phyloP scores from a whole-genome alignment of 345 rosid species.

The Abelmoschus esculentus region DNA sequence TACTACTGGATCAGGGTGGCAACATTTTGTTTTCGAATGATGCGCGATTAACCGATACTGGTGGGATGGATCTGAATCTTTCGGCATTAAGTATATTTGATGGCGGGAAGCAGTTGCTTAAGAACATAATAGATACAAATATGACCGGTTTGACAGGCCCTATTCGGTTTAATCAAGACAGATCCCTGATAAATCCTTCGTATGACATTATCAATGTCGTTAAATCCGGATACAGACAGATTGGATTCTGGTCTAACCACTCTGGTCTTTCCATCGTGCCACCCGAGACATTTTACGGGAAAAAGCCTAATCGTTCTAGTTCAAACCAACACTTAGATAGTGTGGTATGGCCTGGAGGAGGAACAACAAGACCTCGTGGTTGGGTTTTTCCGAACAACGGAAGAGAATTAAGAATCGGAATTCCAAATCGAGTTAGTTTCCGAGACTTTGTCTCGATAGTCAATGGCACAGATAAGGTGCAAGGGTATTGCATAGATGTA shows the following conservation, averaged over 20 bases:
- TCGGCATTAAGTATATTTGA: constrained; percentile 66
- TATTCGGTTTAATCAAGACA: constrained; percentile 43
- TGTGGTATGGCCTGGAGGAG: constrained; percentile 91
- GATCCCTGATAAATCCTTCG: constrained; percentile 54
- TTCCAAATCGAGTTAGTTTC: constrained; percentile 66
- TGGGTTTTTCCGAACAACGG: constrained; percentile 92
- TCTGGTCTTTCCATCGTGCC: constrained; percentile 67
- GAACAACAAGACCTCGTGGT: constrained; percentile 57
- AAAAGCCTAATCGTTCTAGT: constrained; percentile 57
- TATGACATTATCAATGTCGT: constrained; percentile 59
- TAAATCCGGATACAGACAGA: constrained; percentile 33
- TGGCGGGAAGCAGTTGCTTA: constrained; percentile 51
- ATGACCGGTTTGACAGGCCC: constrained; percentile 78
- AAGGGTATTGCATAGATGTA: constrained; percentile 72
- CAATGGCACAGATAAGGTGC: constrained; percentile 44
- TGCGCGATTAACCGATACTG: constrained; percentile 32
- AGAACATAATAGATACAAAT: constrained; percentile 47
- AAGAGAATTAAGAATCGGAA: constrained; percentile 59
- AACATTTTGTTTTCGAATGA: constrained; percentile 68
- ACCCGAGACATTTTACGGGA: constrained; percentile 63
- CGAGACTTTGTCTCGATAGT: constrained; percentile 37
- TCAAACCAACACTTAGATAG: constrained; percentile 52
- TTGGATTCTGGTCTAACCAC: constrained; percentile 91
- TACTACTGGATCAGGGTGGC: constrained; percentile 54
- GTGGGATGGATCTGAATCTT: constrained; percentile 55